Percentiles rank a stretch among this genome's conserved stretches.
Conservation (phyloP, 768 basidiomycete species). For the Nidularia pulvinata region DNA sequence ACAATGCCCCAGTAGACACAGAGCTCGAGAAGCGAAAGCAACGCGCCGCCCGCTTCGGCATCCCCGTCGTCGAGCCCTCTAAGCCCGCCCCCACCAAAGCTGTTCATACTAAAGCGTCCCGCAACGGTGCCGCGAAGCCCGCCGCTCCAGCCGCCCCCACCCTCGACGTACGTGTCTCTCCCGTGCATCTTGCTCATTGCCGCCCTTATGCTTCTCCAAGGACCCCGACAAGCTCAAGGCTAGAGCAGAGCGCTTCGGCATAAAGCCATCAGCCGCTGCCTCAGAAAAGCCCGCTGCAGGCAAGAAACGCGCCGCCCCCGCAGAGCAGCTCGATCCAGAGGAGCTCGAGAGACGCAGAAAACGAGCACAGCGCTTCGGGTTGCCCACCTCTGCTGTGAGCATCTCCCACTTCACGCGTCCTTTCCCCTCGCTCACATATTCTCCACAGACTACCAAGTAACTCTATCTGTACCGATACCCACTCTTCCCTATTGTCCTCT, state of each 20-base stretch:
- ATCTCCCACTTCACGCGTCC: neutral
- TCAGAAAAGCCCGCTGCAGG: constrained; percentile 10
- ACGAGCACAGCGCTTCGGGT: constrained; percentile 66
- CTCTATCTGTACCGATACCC: too few relatives aligned
- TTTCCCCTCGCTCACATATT: neutral
- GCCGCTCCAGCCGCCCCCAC: constrained; percentile 4
- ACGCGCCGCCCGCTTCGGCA: constrained; percentile 72
- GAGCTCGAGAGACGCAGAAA: constrained; percentile 58
- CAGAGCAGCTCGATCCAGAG: constrained; percentile 50
- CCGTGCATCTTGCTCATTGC: neutral
- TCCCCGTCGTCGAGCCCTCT: constrained; percentile 49
- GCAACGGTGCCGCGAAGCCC: constrained; percentile 3
- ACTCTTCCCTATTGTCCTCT: too few relatives aligned
- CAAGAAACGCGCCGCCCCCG: constrained; percentile 30
- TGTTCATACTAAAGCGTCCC: constrained; percentile 13
- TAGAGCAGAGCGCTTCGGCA: constrained; percentile 59
- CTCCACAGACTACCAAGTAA: neutral
- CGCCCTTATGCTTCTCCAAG: constrained; percentile 23
- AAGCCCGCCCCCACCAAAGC: constrained; percentile 17
- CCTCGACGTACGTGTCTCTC: constrained; percentile 21
- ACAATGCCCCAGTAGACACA: constrained; percentile 32
- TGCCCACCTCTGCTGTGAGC: too few relatives aligned
- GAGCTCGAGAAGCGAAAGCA: constrained; percentile 59
- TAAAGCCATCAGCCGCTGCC: constrained; percentile 4
- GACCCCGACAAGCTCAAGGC: constrained; percentile 46